phyloP scores from a whole-genome alignment of 2,329 filamentous ascomycete genomes.

The Diplodia mutila region DNA sequence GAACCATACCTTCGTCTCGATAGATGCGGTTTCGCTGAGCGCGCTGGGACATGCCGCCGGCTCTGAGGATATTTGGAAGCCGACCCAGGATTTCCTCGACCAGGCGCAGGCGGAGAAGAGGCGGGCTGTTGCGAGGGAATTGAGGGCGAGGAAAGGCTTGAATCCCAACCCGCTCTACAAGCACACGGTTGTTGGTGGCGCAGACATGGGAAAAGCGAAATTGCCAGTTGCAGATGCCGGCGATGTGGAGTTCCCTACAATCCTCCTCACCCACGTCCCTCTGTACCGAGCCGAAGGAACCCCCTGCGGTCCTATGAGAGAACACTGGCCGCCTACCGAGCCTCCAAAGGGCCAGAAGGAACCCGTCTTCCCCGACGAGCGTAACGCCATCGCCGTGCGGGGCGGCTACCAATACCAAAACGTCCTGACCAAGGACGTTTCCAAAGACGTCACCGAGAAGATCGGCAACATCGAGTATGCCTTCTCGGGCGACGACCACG shows the following conservation, averaged over 20 bases:
- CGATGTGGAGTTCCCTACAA: slow-evolving; percentile 74
- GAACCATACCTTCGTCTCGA: slow-evolving; percentile 92
- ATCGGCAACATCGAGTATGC: slow-evolving; percentile 82
- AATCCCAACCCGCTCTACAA: slow-evolving; percentile 58
- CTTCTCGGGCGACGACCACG: slow-evolving; percentile 96
- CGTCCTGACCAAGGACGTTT: slow-evolving; percentile 77
- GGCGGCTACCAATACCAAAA: slow-evolving; percentile 96
- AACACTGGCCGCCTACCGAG: slow-evolving; percentile 75
- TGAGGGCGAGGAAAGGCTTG: slow-evolving; percentile 67
- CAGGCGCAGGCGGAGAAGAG: slow-evolving; percentile 66
- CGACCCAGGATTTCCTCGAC: slow-evolving; percentile 75
- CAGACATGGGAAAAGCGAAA: slow-evolving; percentile 41
- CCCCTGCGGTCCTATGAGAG: slow-evolving; percentile 83
- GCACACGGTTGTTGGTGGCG: slow-evolving; percentile 63
- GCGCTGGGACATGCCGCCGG: slow-evolving; percentile 63
- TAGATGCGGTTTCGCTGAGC: slow-evolving; percentile 87
- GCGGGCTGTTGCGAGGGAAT: slow-evolving; percentile 69
- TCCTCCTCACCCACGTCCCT: slow-evolving; percentile 89
- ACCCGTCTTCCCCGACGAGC: slow-evolving; percentile 63
- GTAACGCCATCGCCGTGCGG: slow-evolving; percentile 76
- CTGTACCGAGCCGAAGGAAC: slow-evolving; percentile 81
- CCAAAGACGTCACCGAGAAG: slow-evolving; percentile 72
- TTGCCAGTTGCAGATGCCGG: slow-evolving; percentile 44
- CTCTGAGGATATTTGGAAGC: slow-evolving; percentile 69
- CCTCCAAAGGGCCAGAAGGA: slow-evolving; percentile 61